Conservation (phyloP, 2,329 filamentous ascomycete genomes). For the Monilinia aucupariae region DNA sequence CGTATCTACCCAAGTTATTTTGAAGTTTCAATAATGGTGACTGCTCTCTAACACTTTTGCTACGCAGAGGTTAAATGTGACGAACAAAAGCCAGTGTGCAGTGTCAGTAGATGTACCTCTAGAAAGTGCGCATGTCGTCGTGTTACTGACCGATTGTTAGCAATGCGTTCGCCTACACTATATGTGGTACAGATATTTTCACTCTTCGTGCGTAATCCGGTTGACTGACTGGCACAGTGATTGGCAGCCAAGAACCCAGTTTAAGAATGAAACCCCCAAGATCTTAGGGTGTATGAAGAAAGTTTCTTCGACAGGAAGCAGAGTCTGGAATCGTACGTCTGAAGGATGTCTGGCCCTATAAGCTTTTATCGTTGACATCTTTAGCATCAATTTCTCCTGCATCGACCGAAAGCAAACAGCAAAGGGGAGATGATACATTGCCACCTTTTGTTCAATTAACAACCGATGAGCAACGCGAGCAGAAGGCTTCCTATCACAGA, state of each 20-base stretch:
- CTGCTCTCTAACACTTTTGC: background rate
- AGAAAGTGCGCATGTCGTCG: background rate
- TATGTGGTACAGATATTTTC: background rate
- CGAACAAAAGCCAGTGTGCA: background rate
- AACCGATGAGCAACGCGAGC: conserved; percentile 53
- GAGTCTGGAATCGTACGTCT: conserved; percentile 51
- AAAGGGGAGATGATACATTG: conserved; percentile 40
- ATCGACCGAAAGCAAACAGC: background rate
- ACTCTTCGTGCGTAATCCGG: background rate
- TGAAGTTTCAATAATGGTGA: background rate
- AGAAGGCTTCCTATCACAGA: conserved; percentile 45
- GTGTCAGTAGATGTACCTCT: background rate
- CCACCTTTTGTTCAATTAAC: conserved; percentile 49
- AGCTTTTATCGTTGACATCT: background rate
- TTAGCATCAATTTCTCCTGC: background rate
- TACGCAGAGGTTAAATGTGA: conserved; percentile 14
- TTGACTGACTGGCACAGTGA: conserved; percentile 37
- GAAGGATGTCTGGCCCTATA: background rate
- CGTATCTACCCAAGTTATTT: background rate
- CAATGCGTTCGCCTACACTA: background rate
- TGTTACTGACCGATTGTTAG: conserved; percentile 1
- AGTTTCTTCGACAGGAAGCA: conserved; percentile 46
- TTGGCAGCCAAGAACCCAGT: conserved; percentile 51
- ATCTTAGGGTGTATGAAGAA: conserved; percentile 48
- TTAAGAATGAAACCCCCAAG: conserved; percentile 48